Percentiles rank a stretch among this genome's conserved stretches.
These are phyloP conservation scores for Cladochytrium tenue DNA, from an alignment of 371 early-diverging fungal species.

Conservation along the genomic window DNA sequence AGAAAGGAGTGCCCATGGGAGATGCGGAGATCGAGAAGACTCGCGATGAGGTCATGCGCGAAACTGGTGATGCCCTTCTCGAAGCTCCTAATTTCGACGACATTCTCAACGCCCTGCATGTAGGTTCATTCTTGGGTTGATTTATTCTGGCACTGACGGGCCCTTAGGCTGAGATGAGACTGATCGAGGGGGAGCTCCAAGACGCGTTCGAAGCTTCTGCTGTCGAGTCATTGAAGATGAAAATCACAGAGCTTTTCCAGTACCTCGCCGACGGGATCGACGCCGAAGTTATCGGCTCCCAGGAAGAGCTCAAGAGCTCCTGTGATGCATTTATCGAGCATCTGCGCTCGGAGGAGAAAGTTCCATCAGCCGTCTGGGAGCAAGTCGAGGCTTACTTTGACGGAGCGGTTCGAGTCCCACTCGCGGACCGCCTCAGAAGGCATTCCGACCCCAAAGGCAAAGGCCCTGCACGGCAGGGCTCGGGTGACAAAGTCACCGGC, in stretches of 20 bases:
- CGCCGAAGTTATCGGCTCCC: slow-evolving; percentile 1
- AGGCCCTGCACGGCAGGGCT: too few relatives aligned
- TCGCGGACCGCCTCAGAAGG: too few relatives aligned
- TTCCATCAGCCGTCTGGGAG: too few relatives aligned
- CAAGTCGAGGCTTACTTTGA: too few relatives aligned
- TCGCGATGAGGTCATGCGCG: not conserved
- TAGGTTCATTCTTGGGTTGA: not conserved
- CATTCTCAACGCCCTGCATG: not conserved
- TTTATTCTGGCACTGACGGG: not conserved
- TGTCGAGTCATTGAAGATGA: not conserved
- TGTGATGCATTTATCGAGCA: too few relatives aligned
- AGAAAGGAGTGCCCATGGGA: not conserved
- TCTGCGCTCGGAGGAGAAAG: too few relatives aligned
- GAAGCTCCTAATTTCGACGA: not conserved
- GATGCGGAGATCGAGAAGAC: not conserved
- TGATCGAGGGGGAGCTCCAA: not conserved
- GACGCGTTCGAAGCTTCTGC: not conserved
- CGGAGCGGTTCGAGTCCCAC: too few relatives aligned
- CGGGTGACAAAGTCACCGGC: too few relatives aligned
- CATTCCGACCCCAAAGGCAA: too few relatives aligned
- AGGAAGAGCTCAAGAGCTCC: too few relatives aligned
- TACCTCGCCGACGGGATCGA: not conserved
- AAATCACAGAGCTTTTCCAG: not conserved
- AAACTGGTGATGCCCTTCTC: not conserved
- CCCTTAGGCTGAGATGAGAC: not conserved